phyloP scores from a whole-genome alignment of 2,329 filamentous ascomycete species.

The Cladosporium sp. region DNA sequence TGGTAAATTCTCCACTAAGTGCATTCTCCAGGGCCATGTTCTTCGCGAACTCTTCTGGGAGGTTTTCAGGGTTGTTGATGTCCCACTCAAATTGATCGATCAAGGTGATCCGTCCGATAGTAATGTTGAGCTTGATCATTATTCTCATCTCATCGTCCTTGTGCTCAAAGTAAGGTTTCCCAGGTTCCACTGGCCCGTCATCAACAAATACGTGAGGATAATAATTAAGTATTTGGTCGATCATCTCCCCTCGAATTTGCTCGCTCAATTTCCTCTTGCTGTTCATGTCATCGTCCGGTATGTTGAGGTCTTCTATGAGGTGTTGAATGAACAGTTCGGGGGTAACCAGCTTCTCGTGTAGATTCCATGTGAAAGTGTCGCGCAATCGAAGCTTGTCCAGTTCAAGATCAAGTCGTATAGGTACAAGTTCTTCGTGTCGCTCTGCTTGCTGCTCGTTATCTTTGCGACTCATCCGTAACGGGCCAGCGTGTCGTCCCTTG shows the following conservation, averaged over 20 bases:
- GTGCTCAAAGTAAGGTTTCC: constrained; percentile 86
- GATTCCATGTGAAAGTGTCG: constrained; percentile 98
- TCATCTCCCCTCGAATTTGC: constrained; percentile 71
- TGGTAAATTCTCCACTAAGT: constrained; percentile 91
- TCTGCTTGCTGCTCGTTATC: constrained; percentile 84
- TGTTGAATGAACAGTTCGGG: constrained; percentile 82
- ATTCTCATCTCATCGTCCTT: constrained; percentile 99
- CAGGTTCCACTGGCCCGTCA: constrained; percentile 84
- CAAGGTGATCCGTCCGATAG: constrained; percentile 88
- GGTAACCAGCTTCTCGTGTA: constrained; percentile 80
- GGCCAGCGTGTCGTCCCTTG: constrained; percentile 69
- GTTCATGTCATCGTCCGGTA: constrained; percentile 63
- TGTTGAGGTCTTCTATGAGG: constrained; percentile 76
- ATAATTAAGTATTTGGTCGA: constrained; percentile 87
- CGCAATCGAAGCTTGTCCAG: constrained; percentile 92
- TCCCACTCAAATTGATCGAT: constrained; percentile 99
- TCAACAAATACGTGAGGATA: constrained; percentile 88
- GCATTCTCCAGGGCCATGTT: constrained; percentile 88
- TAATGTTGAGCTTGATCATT: constrained; percentile 92
- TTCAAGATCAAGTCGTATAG: constrained; percentile 87
- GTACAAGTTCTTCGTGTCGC: constrained; percentile 85
- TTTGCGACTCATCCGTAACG: constrained; percentile 70
- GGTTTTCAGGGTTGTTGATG: constrained; percentile 91
- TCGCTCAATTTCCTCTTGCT: constrained; percentile 40
- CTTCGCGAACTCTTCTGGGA: constrained; percentile 86